Evolutionary conservation across 768 basidiomycete species (phyloP), one percentile per base, ranked within the genome.

Genomic region (Calocybe indica): DNA sequence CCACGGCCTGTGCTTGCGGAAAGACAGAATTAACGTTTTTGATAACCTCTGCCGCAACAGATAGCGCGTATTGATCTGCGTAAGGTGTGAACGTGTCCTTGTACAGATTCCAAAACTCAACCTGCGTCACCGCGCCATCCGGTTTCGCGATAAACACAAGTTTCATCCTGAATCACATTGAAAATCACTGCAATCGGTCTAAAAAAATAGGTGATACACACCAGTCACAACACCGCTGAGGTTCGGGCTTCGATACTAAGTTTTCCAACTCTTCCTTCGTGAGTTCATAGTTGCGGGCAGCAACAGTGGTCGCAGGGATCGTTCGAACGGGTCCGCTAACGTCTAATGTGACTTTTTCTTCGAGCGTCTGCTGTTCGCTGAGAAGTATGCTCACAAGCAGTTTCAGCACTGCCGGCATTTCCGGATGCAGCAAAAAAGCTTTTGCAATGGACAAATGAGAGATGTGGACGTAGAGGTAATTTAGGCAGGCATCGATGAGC

Each of bases 41-140:
- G 63, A 99, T 97, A 42, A 96, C 89, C 38, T 99, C 95, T 1
- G 90, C 85, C 0, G 96, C 94, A 2, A 83, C 79, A 2, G 93
- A 77, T 38, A 91, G 68, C 8, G 79, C 77, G 48, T 79, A 71
- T 47, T 72, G 72, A 1, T 80, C 77, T 49, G 74, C 62, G 57
- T 72, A 74, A 1, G 82, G 79, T 1, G 76, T 67, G 57, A 97
- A 96, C 1, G 80, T 80, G 49, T 88, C 86, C 52, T 87, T 85
- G 68, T 99, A 99, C 9, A 93, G 75, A 48, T 81, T 91, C 94
- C 95, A 99, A 58, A 99, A 91, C 47, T 90, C 85, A 32, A 95
- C 92, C 64, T 98, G 96, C 1, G 91, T 92, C 40, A 97, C 70
- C 58, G 93, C 88, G 4, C 86, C 81, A 3, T 86, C 82, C 1